Evolutionary conservation across 1,284 basidiomycete species (phyloP), one percentile per base, ranked within the genome.

Genomic region (Melampsora americana): DNA sequence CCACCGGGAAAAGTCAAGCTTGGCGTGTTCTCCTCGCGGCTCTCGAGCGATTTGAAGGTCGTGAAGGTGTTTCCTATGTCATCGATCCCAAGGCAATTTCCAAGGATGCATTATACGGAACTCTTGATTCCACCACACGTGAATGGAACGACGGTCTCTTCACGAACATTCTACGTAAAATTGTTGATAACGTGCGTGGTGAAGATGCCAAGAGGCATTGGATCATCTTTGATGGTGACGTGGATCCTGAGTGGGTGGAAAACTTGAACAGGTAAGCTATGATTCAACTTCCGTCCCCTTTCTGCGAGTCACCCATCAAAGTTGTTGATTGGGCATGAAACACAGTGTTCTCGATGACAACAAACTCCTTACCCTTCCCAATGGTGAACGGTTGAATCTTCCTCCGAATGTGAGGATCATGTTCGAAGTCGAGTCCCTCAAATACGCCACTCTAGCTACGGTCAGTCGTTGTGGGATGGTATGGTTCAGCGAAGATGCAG

Each of bases 401-500:
- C 97, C 96, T 1, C 87, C 92, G 2, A 99, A 99, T 81, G 95
- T 99, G 28, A 90, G 96, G 77, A 95, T 99, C 84, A 95, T 99
- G 93, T 99, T 99, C 82, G 97, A 99, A 83, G 97, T 99, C 76
- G 96, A 99, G 84, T 93, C 95, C 83, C 88, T 99, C 79, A 92
- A 90, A 80, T 99, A 96, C 83, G 97, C 96, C 0, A 99, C 97
- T 0, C 88, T 93, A 65, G 96, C 96, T 7, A 99, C 96, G 18
- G 96, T 99, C 85, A 96, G 93, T 88, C 94, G 96, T 74, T 99
- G 96, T 83, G 96, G 96, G 83, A 99, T 99, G 96, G 95, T 99
- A 81, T 99, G 96, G 96, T 99, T 99, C 85, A 97, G 93, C 82
- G 93, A 97, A 78, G 94, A 97, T 78, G 90, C 95, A 66, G 89